Evolutionary conservation across 257 asterid species (phyloP).

Genomic region (Solanum chilense): DNA sequence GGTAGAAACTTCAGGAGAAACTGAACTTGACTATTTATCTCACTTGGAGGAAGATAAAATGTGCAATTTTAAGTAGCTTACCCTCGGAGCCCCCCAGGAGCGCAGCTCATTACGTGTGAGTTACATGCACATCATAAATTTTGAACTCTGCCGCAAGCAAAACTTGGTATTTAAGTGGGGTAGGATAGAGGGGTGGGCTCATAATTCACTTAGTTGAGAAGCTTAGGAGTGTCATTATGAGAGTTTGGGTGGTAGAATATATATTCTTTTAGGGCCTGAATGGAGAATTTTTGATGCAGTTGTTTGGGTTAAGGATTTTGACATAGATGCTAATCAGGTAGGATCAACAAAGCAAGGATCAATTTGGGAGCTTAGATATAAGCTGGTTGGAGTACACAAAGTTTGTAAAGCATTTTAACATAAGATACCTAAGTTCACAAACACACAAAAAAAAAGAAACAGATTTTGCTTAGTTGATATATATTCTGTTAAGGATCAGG

Average conservation of each 20-base stretch:
- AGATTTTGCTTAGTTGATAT: background rate
- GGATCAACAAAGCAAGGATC: background rate
- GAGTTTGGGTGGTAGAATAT: background rate
- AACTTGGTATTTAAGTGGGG: background rate
- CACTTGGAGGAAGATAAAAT: background rate
- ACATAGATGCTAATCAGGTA: background rate
- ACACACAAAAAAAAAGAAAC: background rate
- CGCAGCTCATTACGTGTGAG: background rate
- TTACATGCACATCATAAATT: background rate
- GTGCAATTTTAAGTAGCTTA: background rate
- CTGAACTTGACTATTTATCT: background rate
- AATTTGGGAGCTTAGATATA: background rate
- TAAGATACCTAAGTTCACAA: background rate
- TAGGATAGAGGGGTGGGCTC: background rate
- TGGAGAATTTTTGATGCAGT: background rate
- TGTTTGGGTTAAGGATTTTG: background rate
- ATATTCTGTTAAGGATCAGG: background rate
- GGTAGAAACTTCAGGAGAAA: too few species aligned
- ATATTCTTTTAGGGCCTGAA: background rate
- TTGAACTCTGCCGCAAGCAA: too few species aligned
- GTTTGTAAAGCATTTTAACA: background rate
- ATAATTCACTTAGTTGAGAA: background rate
- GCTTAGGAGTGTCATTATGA: background rate
- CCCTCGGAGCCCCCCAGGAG: too few species aligned
- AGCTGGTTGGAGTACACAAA: background rate